phyloP scores from a whole-genome alignment of 2,329 filamentous ascomycete species.

The Microsporum canis region DNA sequence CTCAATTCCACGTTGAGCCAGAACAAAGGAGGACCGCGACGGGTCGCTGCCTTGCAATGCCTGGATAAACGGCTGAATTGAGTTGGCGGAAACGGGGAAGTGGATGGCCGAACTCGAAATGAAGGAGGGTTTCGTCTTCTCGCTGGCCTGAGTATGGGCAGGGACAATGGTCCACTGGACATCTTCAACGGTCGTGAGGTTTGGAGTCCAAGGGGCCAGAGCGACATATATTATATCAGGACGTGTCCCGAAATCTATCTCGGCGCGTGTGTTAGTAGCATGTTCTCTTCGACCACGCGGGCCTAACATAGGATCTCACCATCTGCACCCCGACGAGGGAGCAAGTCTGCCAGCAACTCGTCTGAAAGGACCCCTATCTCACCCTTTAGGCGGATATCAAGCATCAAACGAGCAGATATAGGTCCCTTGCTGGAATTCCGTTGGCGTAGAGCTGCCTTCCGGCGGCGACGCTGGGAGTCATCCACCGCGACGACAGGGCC shows the following conservation, averaged over 20 bases:
- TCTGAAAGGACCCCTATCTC: constrained; percentile 78
- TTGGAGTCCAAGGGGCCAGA: constrained; percentile 36
- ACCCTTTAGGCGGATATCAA: constrained; percentile 75
- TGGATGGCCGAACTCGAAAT: constrained; percentile 68
- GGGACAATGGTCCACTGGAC: constrained; percentile 78
- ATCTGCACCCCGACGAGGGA: constrained; percentile 47
- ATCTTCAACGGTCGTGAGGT: constrained; percentile 40
- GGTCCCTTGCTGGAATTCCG: constrained; percentile 39
- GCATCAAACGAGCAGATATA: constrained; percentile 65
- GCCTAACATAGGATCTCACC: constrained; percentile 24
- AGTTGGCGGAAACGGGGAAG: constrained; percentile 58
- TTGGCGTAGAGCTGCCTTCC: constrained; percentile 7
- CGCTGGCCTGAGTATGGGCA: constrained; percentile 43
- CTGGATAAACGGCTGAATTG: constrained; percentile 69
- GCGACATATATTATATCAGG: constrained; percentile 34
- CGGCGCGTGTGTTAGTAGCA: background rate
- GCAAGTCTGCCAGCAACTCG: constrained; percentile 73
- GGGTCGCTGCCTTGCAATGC: constrained; percentile 61
- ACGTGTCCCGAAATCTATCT: constrained; percentile 16
- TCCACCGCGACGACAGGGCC: background rate
- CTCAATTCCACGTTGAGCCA: constrained; percentile 67
- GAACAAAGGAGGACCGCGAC: constrained; percentile 59
- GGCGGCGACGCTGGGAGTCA: constrained; percentile 2
- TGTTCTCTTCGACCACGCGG: background rate
- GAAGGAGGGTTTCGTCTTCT: constrained; percentile 40